Evolutionary conservation across 306 rosid genomes (phyloP), one percentile per base, ranked within the genome.

Genomic region (Malus sylvestris): DNA sequence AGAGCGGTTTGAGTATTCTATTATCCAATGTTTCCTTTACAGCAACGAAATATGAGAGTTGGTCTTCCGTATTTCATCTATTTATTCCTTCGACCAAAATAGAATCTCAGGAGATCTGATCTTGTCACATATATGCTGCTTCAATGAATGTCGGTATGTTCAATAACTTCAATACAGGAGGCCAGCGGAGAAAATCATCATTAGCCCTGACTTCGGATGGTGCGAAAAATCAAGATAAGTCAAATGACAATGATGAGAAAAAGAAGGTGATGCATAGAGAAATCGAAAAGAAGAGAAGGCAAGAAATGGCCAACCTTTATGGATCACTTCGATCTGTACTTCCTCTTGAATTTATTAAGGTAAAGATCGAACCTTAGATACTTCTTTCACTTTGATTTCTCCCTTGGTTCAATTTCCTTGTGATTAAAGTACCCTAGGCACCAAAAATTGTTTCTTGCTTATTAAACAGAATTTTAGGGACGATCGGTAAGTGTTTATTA

Each of bases 201-300:
- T 64, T 32, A 32, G 13, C 44, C 1, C 22, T 16, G 44, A 30
- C 71, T 45, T 66, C 13, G 20, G 72, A 55, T 8, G 61, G 66
- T 38, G 64, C 53, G 55, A 11, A 32, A 3, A 30, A 60, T 35
- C 19, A 59, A 4, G 67, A 49, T 2, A 40, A 32, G 45, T 2
- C 49, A 19, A 22, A 23, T 15, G 18, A 33, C 22, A 72, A 69
- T 20, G 42, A 81, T 18, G n/a, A 32, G 12, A 72, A 70, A 30
- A 63, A 76, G 61, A 81, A 70, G 84, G 66, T 32, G 55, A 64
- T 42, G 65, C 81, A 74, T 58, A 70, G 81, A 64, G 81, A 76
- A 12, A 65, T 71, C 15, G 81, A 81, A 63, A 81, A 51, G 78
- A 74, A 81, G 58, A 55, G 84, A 65, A 81, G 84, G 46, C 68